phyloP scores from a whole-genome alignment of 1,284 basidiomycete species.

The Cutaneotrichosporon sp. region DNA sequence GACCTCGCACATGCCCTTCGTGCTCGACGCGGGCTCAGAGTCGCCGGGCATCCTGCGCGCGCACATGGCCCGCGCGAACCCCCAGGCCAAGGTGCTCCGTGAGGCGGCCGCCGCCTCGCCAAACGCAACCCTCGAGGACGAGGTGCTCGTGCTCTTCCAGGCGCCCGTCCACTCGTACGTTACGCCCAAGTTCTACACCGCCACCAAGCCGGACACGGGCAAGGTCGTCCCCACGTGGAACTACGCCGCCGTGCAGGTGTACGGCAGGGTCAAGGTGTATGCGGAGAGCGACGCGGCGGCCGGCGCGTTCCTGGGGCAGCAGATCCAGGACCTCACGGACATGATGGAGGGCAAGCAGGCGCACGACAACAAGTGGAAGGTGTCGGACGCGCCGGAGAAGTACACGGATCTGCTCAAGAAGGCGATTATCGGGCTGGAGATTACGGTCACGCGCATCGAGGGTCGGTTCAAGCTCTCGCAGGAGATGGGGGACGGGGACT shows the following conservation, averaged over 20 bases:
- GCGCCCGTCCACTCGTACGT: constrained; percentile 49
- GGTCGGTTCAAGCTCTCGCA: constrained; percentile 55
- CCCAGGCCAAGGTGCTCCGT: constrained; percentile 47
- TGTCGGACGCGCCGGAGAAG: constrained; percentile 49
- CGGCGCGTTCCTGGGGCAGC: constrained; percentile 36
- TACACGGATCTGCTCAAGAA: constrained; percentile 53
- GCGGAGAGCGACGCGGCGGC: constrained; percentile 26
- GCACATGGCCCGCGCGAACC: constrained; percentile 53
- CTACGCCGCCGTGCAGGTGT: constrained; percentile 53
- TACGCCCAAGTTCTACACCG: constrained; percentile 49
- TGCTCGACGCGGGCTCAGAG: constrained; percentile 41
- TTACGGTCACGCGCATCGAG: constrained; percentile 49
- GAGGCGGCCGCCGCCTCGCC: constrained; percentile 16
- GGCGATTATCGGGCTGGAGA: constrained; percentile 55
- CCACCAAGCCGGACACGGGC: constrained; percentile 49
- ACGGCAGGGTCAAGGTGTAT: constrained; percentile 43
- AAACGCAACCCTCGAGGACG: constrained; percentile 30
- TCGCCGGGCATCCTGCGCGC: constrained; percentile 35
- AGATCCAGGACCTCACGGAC: constrained; percentile 42
- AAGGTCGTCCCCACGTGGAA: constrained; percentile 55
- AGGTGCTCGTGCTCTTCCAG: constrained; percentile 52
- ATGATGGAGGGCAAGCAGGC: constrained; percentile 30
- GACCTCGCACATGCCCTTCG: constrained; percentile 56
- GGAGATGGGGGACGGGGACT: constrained; percentile 50
- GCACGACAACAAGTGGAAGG: constrained; percentile 44